Evolutionary conservation across 495 filamentous ascomycete species (phyloP).

Genomic region (Collariella sp.): DNA sequence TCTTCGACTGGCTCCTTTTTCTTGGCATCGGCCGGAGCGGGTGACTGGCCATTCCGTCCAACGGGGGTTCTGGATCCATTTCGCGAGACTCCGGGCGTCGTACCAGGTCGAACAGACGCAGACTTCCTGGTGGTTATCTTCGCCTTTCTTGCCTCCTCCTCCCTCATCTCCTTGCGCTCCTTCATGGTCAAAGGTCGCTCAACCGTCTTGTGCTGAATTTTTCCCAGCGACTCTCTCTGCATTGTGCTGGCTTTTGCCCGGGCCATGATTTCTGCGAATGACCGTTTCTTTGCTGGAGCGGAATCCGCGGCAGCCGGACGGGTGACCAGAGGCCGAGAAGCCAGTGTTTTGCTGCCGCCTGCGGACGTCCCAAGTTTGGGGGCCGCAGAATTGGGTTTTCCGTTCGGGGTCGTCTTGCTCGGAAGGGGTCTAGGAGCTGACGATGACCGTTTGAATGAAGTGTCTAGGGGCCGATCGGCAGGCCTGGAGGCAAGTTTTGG

Average conservation of each 20-base stretch:
- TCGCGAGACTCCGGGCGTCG: conserved; percentile 15
- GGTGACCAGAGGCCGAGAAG: conserved; percentile 13
- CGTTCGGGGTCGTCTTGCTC: not conserved
- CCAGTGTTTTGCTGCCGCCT: conserved; percentile 8
- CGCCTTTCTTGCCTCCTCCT: conserved; percentile 24
- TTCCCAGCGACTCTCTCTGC: conserved; percentile 39
- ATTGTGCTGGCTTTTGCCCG: conserved; percentile 49
- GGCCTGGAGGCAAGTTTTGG: conserved; percentile 15
- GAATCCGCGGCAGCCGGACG: conserved; percentile 20
- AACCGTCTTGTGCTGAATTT: conserved; percentile 49
- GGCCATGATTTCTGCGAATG: conserved; percentile 60
- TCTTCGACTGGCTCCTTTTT: conserved; percentile 24
- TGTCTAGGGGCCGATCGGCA: conserved; percentile 1
- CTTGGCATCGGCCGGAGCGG: conserved; percentile 11
- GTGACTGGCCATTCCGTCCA: conserved; percentile 13
- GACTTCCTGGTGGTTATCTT: conserved; percentile 7
- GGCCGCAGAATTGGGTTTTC: conserved; percentile 1
- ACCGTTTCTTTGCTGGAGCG: conserved; percentile 52
- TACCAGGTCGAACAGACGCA: conserved; percentile 17
- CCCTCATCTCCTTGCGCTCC: conserved; percentile 38
- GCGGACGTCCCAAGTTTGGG: not conserved
- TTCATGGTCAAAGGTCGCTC: conserved; percentile 38
- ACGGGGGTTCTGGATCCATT: conserved; percentile 1
- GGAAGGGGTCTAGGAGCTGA: not conserved
- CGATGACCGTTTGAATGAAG: not conserved